Evolutionary conservation across 306 rosid species (phyloP), one percentile per base, ranked within the genome.

Genomic region (Cicer chorassanicum): DNA sequence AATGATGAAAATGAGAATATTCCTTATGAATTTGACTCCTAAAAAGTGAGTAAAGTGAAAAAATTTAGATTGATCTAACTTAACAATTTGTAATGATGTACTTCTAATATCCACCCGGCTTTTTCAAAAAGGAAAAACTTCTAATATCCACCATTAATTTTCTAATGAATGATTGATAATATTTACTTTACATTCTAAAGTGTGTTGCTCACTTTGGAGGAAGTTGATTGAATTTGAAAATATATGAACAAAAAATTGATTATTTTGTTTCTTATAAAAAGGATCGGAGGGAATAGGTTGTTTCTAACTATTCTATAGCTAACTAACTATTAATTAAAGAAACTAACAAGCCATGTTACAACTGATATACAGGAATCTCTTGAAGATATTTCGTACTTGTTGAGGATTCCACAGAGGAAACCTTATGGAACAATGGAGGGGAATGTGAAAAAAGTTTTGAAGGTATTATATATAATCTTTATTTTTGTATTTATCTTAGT

Each of bases 381-480:
- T 15, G 98, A 91, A 70, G 97, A 93, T 75, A 88, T 93, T 65
- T 87, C 89, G 1, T 93, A 93, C 87, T 80, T 89, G 76, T 83
- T 91, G 60, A 88, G 97, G 88, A 93, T 93, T 83, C 97, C 98
- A 4, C 97, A 93, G 74, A 86, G 98, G 74, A 93, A 91, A 74
- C 97, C 98, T 65, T 93, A 78, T 79, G 98, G 98, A 75, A 88
- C 97, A 49, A 93, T 93, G 98, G 97, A 93, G 82, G 90, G 94
- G 72, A 90, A 86, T 86, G 97, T 93, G 75, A 91, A 93, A 88
- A 93, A 88, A 90, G 91, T 91, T 66, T 85, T 91, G 62, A 91
- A 93, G 93, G 97, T 91, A 79, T 74, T 13, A 42, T 9, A n/a
- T 9, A 55, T 40, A 7, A 6, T 9, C 72, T 10, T 16, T 57